A percentile compares a stretch with the other conserved stretches of the same genome.
These are phyloP conservation scores for Phytophthora syringae DNA, from an alignment of 352 stramenopile genomes.

Conservation along the genomic window DNA sequence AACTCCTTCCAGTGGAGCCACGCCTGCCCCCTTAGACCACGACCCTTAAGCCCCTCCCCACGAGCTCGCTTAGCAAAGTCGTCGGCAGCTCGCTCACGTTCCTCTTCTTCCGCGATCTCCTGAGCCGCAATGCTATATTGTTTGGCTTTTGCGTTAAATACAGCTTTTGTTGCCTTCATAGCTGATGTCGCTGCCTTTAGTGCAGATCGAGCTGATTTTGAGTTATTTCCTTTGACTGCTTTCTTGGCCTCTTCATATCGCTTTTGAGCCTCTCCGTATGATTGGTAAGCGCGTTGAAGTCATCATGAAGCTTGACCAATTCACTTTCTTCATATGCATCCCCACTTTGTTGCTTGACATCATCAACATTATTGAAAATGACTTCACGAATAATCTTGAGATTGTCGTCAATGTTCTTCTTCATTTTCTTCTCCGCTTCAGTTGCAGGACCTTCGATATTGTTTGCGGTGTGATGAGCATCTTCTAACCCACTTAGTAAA, in stretches of 20 bases:
- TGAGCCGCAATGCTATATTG: too few relatives aligned
- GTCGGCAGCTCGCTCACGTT: too few relatives aligned
- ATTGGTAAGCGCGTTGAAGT: constrained; percentile 6
- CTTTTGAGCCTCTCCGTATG: constrained; percentile 17
- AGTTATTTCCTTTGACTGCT: neutral
- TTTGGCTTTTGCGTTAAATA: neutral
- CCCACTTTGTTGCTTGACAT: neutral
- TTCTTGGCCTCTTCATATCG: constrained; percentile 12
- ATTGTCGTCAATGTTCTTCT: neutral
- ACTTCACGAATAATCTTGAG: neutral
- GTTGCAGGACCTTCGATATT: too few relatives aligned
- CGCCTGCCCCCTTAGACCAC: constrained; percentile 10
- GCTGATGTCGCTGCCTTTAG: constrained; percentile 7
- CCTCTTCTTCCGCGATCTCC: too few relatives aligned
- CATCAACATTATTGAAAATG: neutral
- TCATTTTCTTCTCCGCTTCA: neutral
- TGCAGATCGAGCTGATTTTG: constrained; percentile 7
- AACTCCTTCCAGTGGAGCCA: constrained; percentile 6
- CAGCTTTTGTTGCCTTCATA: constrained; percentile 8
- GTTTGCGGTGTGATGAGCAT: too few relatives aligned
- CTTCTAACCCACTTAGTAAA: constrained; percentile 23
- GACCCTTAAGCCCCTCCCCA: neutral
- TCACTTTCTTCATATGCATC: neutral
- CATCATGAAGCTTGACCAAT: constrained; percentile 14
- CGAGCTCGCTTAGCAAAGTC: too few relatives aligned